phyloP scores from a whole-genome alignment of 2,329 filamentous ascomycete species.

The Thermoascus crustaceus region DNA sequence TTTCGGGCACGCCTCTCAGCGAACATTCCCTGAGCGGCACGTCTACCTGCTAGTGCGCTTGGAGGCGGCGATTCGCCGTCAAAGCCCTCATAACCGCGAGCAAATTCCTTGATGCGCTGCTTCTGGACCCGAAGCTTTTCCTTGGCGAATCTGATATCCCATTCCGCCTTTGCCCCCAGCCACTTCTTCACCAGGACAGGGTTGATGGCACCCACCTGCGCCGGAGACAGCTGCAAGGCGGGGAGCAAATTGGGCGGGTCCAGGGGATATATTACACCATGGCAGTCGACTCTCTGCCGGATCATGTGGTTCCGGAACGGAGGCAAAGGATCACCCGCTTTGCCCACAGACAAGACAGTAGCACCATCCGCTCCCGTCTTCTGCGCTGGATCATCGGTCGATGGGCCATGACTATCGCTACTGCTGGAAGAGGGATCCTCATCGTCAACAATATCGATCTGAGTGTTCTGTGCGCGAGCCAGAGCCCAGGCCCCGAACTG shows the following conservation, averaged over 20 bases:
- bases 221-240: constrained; percentile 55
- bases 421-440: constrained; percentile 59
- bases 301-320: constrained; percentile 83
- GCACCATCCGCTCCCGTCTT: constrained; percentile 11
- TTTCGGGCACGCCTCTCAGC: constrained; percentile 33
- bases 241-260: constrained; percentile 56
- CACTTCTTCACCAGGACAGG: constrained; percentile 72
- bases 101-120: constrained; percentile 63
- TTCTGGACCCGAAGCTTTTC: constrained; percentile 65
- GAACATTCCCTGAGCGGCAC: constrained; percentile 30
- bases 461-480: constrained; percentile 68
- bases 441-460: constrained; percentile 74
- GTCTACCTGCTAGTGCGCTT: constrained; percentile 68
- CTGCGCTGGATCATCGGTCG: constrained; percentile 10
- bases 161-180: constrained; percentile 64
- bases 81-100: constrained; percentile 62
- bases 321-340: constrained; percentile 75
- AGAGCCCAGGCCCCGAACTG: constrained; percentile 92
- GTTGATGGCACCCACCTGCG: constrained; percentile 71
- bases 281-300: constrained; percentile 71
- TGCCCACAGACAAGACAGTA: constrained; percentile 54
- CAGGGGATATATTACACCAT: constrained; percentile 66
- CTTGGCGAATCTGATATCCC: constrained; percentile 63
- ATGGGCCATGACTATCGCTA: constrained; percentile 12
- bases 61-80: constrained; percentile 73